phyloP scores from a whole-genome alignment of 2,329 filamentous ascomycete species.

The Thielaviopsis populi region DNA sequence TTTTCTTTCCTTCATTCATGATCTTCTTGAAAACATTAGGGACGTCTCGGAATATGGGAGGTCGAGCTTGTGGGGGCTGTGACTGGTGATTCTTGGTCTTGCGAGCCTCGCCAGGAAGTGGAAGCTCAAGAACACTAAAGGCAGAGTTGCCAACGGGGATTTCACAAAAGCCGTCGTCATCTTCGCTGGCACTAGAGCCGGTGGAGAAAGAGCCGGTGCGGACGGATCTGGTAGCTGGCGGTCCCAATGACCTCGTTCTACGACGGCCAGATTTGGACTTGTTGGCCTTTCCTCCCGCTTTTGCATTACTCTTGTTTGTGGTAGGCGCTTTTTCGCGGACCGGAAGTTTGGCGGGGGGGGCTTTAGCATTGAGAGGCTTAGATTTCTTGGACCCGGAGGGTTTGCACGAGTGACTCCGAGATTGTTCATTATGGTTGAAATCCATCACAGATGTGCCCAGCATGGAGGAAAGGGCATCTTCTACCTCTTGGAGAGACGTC shows the following conservation, averaged over 20 bases:
- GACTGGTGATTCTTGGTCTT: slow-evolving; percentile 25
- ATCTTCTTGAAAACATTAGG: slow-evolving; percentile 52
- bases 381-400: background rate
- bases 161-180: slow-evolving; percentile 25
- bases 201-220: slow-evolving; percentile 14
- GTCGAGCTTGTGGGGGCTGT: slow-evolving; percentile 29
- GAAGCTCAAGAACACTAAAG: slow-evolving; percentile 49
- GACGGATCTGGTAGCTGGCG: slow-evolving; percentile 12
- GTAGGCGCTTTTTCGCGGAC: background rate
- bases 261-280: slow-evolving; percentile 9
- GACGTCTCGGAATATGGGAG: slow-evolving; percentile 42
- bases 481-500: slow-evolving; percentile 18
- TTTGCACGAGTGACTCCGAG: slow-evolving; percentile 7
- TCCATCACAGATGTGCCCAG: slow-evolving; percentile 25
- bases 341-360: background rate
- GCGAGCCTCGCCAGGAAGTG: slow-evolving; percentile 33
- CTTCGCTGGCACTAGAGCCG: slow-evolving; percentile 25
- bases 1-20: slow-evolving; percentile 48
- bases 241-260: slow-evolving; percentile 12
- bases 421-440: slow-evolving; percentile 25
- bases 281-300: background rate
- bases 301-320: background rate
- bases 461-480: slow-evolving; percentile 18
- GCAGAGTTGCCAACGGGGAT: slow-evolving; percentile 51
- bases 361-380: slow-evolving; percentile 1